phyloP scores from a whole-genome alignment of 306 rosid genomes.

The Begonia masoniana region DNA sequence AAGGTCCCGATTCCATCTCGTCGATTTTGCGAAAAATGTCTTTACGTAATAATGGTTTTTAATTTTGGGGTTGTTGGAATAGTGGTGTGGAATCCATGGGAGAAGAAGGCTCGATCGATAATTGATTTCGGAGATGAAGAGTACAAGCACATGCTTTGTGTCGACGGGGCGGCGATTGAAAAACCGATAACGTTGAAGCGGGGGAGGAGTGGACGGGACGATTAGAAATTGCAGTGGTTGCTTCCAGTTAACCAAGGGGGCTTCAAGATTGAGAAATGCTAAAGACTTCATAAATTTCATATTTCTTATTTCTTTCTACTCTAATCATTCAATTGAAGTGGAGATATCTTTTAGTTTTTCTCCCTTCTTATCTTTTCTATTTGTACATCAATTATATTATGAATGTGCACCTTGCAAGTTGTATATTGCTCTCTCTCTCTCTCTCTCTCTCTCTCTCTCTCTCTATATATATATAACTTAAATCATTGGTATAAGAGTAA shows the following conservation, averaged over 20 bases:
- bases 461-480: no score
- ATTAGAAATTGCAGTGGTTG: slow-evolving; percentile 52
- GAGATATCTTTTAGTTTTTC: slow-evolving; percentile 1
- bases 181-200: slow-evolving; percentile 58
- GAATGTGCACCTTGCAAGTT: no score
- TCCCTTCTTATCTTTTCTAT: slow-evolving; percentile 2
- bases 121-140: slow-evolving; percentile 80
- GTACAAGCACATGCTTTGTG: slow-evolving; percentile 74
- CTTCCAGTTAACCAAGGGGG: slow-evolving; percentile 24
- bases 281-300: no score
- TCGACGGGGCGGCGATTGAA: slow-evolving; percentile 75
- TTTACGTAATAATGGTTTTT: not conserved
- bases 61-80: slow-evolving; percentile 3
- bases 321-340: not conserved
- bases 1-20: slow-evolving; percentile 3
- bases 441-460: no score
- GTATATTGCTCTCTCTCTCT: no score
- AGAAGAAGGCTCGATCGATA: slow-evolving; percentile 45
- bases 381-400: slow-evolving; percentile 1
- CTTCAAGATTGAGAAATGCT: no score
- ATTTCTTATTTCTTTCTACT: not conserved
- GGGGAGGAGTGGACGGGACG: slow-evolving; percentile 88
- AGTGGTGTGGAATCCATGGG: slow-evolving; percentile 99
- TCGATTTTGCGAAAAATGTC: no score
- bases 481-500: no score